Evolutionary conservation across 306 rosid species (phyloP).

Genomic region (Astragalus membranaceus): DNA sequence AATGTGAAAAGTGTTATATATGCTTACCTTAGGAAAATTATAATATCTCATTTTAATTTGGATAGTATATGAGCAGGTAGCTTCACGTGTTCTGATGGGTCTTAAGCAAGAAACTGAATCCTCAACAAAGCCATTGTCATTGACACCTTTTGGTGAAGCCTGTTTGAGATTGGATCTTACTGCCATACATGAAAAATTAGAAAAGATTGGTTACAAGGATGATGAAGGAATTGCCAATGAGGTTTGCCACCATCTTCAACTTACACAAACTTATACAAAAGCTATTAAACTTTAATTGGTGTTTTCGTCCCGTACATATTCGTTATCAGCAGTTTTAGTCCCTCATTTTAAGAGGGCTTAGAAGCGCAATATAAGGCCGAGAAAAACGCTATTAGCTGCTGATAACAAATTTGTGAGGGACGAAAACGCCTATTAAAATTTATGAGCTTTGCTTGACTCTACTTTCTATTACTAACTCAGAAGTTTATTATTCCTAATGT

Average conservation of each 20-base stretch:
- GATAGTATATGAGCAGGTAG: conserved; percentile 57
- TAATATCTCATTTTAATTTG: conserved; percentile 42
- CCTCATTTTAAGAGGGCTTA: no score
- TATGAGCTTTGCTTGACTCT: background rate
- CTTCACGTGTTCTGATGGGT: conserved; percentile 74
- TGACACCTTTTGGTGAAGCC: conserved; percentile 90
- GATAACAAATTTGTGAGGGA: no score
- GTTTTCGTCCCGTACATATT: no score
- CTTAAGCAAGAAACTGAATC: conserved; percentile 51
- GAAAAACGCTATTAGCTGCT: no score
- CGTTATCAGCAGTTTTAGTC: no score
- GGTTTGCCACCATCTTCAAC: conserved; percentile 40
- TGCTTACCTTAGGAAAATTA: conserved; percentile 36
- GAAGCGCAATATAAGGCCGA: no score
- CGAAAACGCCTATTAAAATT: no score
- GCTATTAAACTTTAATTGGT: no score
- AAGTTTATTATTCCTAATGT: conserved; percentile 25
- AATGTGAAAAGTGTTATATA: no score
- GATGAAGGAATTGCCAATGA: conserved; percentile 96
- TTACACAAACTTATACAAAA: no score
- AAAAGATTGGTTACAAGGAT: conserved; percentile 90
- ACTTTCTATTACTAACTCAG: background rate
- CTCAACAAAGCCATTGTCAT: conserved; percentile 51
- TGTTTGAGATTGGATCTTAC: conserved; percentile 84
- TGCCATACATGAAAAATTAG: conserved; percentile 84